These are phyloP conservation scores for Pelargonium citronellum DNA, from an alignment of 441 rosid genomes.

Conservation along the genomic window DNA sequence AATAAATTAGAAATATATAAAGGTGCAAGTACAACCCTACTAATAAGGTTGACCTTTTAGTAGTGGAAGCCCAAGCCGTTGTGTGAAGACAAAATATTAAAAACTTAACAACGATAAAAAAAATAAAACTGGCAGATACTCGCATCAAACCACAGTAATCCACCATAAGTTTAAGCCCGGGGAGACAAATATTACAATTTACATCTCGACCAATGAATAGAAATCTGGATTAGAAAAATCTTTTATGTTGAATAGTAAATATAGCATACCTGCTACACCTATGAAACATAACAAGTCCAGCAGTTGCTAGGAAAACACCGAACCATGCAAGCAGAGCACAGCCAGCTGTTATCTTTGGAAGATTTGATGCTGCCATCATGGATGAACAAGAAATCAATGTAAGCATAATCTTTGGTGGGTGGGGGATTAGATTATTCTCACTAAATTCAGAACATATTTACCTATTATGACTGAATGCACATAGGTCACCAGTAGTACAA, in stretches of 20 bases:
- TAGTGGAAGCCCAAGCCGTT: no score
- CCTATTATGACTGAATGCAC: constrained; percentile 63
- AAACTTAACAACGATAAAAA: no score
- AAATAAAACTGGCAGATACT: no score
- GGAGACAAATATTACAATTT: no score
- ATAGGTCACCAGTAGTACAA: constrained; percentile 56
- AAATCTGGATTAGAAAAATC: background rate
- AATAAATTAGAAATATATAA: no score
- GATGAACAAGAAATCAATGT: constrained; percentile 8
- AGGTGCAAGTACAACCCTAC: no score
- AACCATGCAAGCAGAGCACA: constrained; percentile 83
- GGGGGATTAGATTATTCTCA: constrained; percentile 5
- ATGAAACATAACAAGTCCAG: constrained; percentile 70
- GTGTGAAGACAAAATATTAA: no score
- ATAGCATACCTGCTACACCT: constrained; percentile 78
- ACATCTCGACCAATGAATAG: background rate
- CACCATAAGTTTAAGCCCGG: no score
- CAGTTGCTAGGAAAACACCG: constrained; percentile 67
- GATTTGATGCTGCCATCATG: constrained; percentile 53
- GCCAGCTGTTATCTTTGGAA: constrained; percentile 70
- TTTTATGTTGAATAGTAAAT: background rate
- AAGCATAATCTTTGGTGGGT: constrained; percentile 16
- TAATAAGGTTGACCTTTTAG: no score
- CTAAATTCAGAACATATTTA: constrained; percentile 28
- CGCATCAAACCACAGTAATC: no score